Percentiles rank a stretch among this genome's conserved stretches.
Conservation (phyloP, 352 stramenopile genomes). For the Phytophthora pisi region DNA sequence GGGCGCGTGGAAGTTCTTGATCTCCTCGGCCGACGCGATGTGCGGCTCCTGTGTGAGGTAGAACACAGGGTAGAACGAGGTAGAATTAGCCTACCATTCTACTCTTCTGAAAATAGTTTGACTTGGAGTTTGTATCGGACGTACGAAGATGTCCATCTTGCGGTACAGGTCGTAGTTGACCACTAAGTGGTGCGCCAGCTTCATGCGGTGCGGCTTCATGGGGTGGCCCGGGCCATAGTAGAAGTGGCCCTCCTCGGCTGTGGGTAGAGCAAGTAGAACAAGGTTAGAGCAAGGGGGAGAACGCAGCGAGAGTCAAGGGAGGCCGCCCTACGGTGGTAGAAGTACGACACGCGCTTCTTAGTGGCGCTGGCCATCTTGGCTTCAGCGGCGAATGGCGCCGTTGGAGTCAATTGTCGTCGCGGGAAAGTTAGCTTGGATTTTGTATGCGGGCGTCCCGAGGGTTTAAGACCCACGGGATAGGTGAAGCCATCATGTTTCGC, state of each 20-base stretch:
- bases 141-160: constrained; percentile 99
- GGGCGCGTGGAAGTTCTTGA: constrained; percentile 96
- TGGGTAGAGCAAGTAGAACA: constrained; percentile 6
- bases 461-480: background rate
- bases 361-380: constrained; percentile 42
- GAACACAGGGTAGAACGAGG: constrained; percentile 1
- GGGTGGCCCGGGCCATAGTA: constrained; percentile 97
- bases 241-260: constrained; percentile 96
- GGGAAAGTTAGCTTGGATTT: background rate
- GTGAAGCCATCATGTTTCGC: background rate
- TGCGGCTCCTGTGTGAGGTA: constrained; percentile 66
- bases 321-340: constrained; percentile 78
- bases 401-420: constrained; percentile 6
- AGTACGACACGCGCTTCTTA: constrained; percentile 87
- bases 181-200: constrained; percentile 98
- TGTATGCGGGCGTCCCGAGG: background rate
- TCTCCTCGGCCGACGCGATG: constrained; percentile 90
- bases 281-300: constrained; percentile 5
- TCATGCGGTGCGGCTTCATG: constrained; percentile 98
- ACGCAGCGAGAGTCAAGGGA: background rate
- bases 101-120: background rate
- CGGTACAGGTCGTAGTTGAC: constrained; percentile 98
- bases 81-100: constrained; percentile 2
- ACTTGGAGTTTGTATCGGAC: constrained; percentile 15
- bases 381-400: constrained; percentile 10